phyloP scores from a whole-genome alignment of 2,329 filamentous ascomycete species.

The Mycosphaerella sp. region DNA sequence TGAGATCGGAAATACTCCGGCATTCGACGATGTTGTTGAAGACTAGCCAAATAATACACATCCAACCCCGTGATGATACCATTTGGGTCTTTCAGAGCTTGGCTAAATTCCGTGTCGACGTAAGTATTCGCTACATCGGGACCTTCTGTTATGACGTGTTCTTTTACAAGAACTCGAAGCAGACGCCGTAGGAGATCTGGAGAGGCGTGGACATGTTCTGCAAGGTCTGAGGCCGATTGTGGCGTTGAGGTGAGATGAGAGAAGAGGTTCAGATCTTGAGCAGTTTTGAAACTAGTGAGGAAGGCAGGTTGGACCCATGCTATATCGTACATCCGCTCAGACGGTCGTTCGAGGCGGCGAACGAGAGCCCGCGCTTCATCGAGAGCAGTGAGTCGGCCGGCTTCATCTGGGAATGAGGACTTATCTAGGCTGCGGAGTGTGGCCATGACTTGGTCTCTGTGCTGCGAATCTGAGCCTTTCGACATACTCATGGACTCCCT shows the following conservation, averaged over 20 bases:
- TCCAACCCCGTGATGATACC: conserved; percentile 15
- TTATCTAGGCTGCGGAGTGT: conserved; percentile 1
- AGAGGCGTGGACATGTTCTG: conserved; percentile 8
- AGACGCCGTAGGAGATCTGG: conserved; percentile 13
- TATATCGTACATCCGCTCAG: conserved; percentile 15
- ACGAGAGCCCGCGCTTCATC: conserved; percentile 13
- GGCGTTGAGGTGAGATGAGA: background rate
- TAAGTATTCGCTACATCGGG: conserved; percentile 9
- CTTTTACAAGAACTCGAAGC: conserved; percentile 13
- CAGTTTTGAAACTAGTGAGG: conserved; percentile 6
- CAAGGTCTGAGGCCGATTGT: conserved; percentile 4
- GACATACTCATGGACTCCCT: background rate
- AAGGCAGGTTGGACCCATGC: conserved; percentile 11
- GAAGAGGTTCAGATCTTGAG: conserved; percentile 14
- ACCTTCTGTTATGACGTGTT: conserved; percentile 8
- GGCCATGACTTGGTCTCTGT: background rate
- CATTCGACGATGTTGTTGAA: conserved; percentile 7
- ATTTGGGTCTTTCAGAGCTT: conserved; percentile 10
- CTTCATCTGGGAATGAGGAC: conserved; percentile 12
- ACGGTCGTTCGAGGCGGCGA: conserved; percentile 14
- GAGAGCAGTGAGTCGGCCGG: conserved; percentile 5
- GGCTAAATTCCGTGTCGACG: conserved; percentile 8
- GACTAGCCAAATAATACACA: conserved; percentile 10
- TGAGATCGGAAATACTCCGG: conserved; percentile 14
- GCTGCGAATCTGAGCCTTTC: background rate